These are phyloP conservation scores for Medicago ruthenica DNA, from an alignment of 306 rosid genomes.

Conservation along the genomic window DNA sequence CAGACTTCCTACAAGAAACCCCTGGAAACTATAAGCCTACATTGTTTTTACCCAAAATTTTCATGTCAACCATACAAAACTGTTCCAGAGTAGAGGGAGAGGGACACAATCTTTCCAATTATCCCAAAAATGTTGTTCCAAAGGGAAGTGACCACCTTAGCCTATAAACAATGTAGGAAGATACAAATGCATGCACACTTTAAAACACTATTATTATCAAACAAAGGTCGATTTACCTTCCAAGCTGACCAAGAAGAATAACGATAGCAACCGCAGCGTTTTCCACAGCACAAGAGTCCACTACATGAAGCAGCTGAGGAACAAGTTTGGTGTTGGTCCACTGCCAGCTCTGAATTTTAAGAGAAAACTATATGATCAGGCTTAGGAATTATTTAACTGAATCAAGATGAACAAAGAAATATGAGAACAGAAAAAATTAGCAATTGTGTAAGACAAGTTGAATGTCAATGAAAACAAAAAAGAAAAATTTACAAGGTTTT, in stretches of 20 bases:
- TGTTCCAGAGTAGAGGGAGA: neutral
- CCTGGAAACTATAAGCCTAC: neutral
- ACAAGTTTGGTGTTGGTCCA: constrained; percentile 61
- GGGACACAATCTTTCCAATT: neutral
- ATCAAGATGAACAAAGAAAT: constrained; percentile 3
- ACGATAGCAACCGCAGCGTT: constrained; percentile 53
- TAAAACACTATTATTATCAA: constrained; percentile 3
- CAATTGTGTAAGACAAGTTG: neutral
- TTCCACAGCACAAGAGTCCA: constrained; percentile 59
- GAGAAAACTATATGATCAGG: constrained; percentile 39
- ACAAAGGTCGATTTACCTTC: constrained; percentile 59
- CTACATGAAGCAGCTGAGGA: constrained; percentile 59
- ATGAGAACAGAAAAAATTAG: neutral
- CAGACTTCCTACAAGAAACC: neutral
- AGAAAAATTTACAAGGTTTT: neutral
- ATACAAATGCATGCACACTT: neutral
- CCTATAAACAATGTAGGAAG: neutral
- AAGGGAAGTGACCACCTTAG: neutral
- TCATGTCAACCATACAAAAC: neutral
- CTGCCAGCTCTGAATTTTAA: constrained; percentile 74
- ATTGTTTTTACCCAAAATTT: constrained; percentile 11
- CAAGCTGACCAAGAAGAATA: constrained; percentile 83
- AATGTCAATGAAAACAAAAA: neutral
- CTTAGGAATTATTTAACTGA: constrained; percentile 26
- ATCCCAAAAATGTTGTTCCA: neutral